Evolutionary conservation across 305 asterid genomes (phyloP).

Genomic region (Salvia sclarea): DNA sequence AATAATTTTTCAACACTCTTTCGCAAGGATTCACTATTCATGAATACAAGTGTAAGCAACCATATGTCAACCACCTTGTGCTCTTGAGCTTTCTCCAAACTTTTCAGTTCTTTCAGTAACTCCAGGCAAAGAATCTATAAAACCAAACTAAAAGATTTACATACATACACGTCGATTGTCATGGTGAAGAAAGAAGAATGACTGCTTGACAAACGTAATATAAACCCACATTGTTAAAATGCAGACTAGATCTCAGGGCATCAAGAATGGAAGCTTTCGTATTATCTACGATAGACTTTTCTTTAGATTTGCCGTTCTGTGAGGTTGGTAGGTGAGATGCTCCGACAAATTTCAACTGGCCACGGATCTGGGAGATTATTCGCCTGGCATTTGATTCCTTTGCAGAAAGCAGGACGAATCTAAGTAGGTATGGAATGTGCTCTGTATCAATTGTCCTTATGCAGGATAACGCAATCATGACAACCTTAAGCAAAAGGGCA

Average conservation of each 20-base stretch:
- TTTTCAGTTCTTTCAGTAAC: slow-evolving; percentile 71
- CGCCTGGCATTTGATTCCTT: slow-evolving; percentile 68
- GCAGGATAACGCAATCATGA: slow-evolving; percentile 71
- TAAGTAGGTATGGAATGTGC: slow-evolving; percentile 80
- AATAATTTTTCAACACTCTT: slow-evolving; percentile 70
- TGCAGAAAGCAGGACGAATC: slow-evolving; percentile 74
- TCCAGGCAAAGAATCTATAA: slow-evolving; percentile 73
- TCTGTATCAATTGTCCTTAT: slow-evolving; percentile 75
- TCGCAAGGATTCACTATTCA: slow-evolving; percentile 66
- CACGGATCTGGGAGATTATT: slow-evolving; percentile 71
- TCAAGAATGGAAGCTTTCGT: slow-evolving; percentile 68
- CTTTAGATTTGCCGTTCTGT: slow-evolving; percentile 61
- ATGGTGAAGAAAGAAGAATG: slow-evolving; percentile 5
- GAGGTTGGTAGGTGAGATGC: slow-evolving; percentile 42
- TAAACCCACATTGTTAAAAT: slow-evolving; percentile 69
- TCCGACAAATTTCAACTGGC: slow-evolving; percentile 67
- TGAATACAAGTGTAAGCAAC: slow-evolving; percentile 63
- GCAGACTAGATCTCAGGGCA: slow-evolving; percentile 76
- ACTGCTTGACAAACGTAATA: slow-evolving; percentile 16
- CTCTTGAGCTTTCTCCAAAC: slow-evolving; percentile 61
- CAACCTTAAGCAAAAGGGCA: slow-evolving; percentile 44
- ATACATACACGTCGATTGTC: neutral
- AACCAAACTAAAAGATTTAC: slow-evolving; percentile 5
- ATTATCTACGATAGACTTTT: slow-evolving; percentile 57
- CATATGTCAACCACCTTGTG: slow-evolving; percentile 85